Evolutionary conservation across 441 rosid genomes (phyloP).

Genomic region (Populus hybrid): DNA sequence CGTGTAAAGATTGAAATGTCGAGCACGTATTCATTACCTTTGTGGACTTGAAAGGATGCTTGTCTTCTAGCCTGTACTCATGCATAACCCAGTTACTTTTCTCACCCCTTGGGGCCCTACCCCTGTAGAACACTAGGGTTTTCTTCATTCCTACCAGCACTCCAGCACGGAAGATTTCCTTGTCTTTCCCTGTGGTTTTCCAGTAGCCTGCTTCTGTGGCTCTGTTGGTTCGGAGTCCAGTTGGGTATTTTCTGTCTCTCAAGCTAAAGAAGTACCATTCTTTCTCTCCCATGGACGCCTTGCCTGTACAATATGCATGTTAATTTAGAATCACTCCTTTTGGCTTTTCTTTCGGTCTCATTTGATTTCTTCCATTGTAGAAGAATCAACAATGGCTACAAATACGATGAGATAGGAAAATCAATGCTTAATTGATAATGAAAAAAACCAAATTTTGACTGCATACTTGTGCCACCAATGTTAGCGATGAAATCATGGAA

Average conservation of each 20-base stretch:
- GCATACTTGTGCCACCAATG: not conserved
- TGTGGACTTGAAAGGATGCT: conserved; percentile 29
- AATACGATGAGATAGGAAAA: not conserved
- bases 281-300: conserved; percentile 95
- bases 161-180: conserved; percentile 56
- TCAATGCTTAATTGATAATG: not conserved
- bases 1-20: not conserved
- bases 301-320: conserved; percentile 35
- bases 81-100: conserved; percentile 97
- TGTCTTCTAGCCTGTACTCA: conserved; percentile 79
- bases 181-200: conserved; percentile 49
- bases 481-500: not conserved
- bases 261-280: conserved; percentile 90
- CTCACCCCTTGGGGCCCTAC: conserved; percentile 97
- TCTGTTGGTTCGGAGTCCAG: conserved; percentile 94
- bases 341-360: not conserved
- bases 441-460: no score
- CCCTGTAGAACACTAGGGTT: conserved; percentile 91
- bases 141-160: conserved; percentile 92
- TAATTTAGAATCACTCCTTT: not conserved
- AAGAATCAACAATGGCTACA: not conserved
- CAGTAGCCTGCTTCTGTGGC: conserved; percentile 67
- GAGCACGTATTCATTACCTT: conserved; percentile 14
- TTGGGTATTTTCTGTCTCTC: conserved; percentile 87
- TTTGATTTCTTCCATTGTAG: not conserved